Conservation (phyloP, 2,329 filamentous ascomycete genomes). For the Ophiostoma quercus region DNA sequence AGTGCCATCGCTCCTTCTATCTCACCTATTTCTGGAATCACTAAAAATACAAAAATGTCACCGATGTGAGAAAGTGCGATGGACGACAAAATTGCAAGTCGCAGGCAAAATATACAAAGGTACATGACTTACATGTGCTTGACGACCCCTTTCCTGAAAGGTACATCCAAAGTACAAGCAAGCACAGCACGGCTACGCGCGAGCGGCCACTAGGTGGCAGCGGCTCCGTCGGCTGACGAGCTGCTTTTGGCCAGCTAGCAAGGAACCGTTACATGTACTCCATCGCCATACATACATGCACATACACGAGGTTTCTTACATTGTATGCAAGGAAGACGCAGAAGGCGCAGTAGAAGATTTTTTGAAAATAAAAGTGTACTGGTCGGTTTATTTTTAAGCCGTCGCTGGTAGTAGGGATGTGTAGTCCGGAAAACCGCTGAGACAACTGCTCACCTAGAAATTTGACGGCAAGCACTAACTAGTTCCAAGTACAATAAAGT, state of each 20-base stretch:
- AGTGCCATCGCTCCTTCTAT: background rate
- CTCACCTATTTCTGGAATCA: background rate
- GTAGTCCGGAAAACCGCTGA: too few relatives aligned
- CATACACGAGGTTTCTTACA: conserved; percentile 4
- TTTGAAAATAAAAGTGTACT: background rate
- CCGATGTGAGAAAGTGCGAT: background rate
- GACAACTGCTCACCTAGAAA: background rate
- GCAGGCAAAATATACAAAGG: conserved; percentile 1
- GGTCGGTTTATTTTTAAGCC: background rate
- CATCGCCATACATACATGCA: conserved; percentile 2
- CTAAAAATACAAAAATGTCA: background rate
- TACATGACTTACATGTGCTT: conserved; percentile 9
- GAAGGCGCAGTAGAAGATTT: background rate
- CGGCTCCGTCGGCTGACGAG: conserved; percentile 5
- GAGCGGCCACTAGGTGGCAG: conserved; percentile 6
- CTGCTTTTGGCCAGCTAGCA: conserved; percentile 10
- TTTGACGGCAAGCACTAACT: background rate
- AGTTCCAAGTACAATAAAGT: background rate
- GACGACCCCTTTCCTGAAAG: background rate
- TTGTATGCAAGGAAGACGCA: background rate
- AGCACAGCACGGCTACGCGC: background rate
- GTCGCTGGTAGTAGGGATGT: background rate
- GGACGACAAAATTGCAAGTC: background rate
- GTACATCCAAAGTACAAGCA: conserved; percentile 10
- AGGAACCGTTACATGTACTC: conserved; percentile 8